A percentile compares a stretch with the other conserved stretches of the same genome.
phyloP scores from a whole-genome alignment of 768 basidiomycete species.

The Hericium rajendrae region DNA sequence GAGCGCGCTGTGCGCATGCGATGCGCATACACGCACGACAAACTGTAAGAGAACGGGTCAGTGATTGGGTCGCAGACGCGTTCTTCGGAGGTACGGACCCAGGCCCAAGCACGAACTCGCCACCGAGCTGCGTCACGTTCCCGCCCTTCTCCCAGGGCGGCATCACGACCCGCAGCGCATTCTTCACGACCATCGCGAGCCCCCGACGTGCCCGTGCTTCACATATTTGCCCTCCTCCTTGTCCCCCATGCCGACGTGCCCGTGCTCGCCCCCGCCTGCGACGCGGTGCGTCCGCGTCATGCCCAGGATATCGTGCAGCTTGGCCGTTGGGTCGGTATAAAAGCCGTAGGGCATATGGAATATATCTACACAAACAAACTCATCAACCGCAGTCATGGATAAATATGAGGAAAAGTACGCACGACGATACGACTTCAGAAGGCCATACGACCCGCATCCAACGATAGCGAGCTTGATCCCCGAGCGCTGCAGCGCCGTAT shows the following conservation, averaged over 20 bases:
- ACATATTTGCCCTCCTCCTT: constrained; percentile 37
- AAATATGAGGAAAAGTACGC: constrained; percentile 16
- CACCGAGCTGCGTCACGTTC: constrained; percentile 71
- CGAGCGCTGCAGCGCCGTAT: constrained; percentile 36
- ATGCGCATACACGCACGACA: constrained; percentile 67
- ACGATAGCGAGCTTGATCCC: constrained; percentile 62
- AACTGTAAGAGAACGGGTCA: constrained; percentile 26
- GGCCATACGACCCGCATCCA: constrained; percentile 66
- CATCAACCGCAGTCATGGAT: neutral
- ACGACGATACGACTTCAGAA: constrained; percentile 70
- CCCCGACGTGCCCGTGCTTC: constrained; percentile 53
- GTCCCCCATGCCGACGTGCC: constrained; percentile 17
- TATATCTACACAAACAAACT: constrained; percentile 34
- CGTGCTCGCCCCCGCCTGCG: constrained; percentile 33
- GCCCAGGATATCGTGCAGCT: constrained; percentile 63
- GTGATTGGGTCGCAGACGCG: neutral
- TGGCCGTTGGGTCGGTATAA: constrained; percentile 66
- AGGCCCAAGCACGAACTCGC: constrained; percentile 75
- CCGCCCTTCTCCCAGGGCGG: constrained; percentile 77
- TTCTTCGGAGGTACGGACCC: constrained; percentile 33
- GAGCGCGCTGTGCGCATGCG: constrained; percentile 72
- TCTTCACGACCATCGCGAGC: constrained; percentile 63
- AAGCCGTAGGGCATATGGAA: constrained; percentile 64
- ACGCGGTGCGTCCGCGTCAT: constrained; percentile 36
- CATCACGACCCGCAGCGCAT: constrained; percentile 66